Base-by-base conservation (phyloP, 768 basidiomycete genomes). In the Terana coerulea region DNA sequence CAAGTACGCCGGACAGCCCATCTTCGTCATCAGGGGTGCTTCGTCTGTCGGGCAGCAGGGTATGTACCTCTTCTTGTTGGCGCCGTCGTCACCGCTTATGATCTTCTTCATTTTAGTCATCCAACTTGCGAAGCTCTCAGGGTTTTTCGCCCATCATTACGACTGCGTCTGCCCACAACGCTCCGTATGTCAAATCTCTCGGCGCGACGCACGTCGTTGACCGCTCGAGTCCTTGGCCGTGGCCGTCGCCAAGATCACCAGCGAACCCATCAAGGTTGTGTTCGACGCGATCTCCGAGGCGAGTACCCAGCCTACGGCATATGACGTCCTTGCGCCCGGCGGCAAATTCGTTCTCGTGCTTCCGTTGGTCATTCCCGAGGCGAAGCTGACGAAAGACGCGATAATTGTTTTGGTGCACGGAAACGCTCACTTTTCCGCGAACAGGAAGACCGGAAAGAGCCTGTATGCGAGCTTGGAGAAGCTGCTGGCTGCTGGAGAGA, bases 221-320 rank as follows among this genome's bases (percentile, higher is more conserved):
- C n/a, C n/a, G n/a, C n/a, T n/a, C 39, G 39, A 9, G 6, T 22
- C 47, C 7, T 30, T 59, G 25, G 15, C 41, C 10, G 47, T 46
- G n/a, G 37, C 35, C 5, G 25, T 59, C 28, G 34, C 17, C 14
- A 17, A 49, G 43, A 53, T 59, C 35, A 52, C 49, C 3, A 17
- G 36, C 17, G 31, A 17, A 31, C 61, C 61, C 17, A n/a, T 59
- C 42, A 57, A 62, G 12, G 21, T 59, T 33, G 60, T 68, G 8
- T 67, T 51, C 39, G 73, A 73, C 47, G 41, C 69, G 0, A 55
- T 73, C 50, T 67, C 72, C n/a, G 57, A 58, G 36, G 55, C 64
- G 9, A 70, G 70, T 42, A 74, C 76, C 0, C 74, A 75, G 54
- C 56, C 69, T 25, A 60, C 61, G 5, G 74, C 63, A 26, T 70